These are phyloP conservation scores for Trametes sp. DNA, from an alignment of 1,284 basidiomycete species.

Conservation along the genomic window DNA sequence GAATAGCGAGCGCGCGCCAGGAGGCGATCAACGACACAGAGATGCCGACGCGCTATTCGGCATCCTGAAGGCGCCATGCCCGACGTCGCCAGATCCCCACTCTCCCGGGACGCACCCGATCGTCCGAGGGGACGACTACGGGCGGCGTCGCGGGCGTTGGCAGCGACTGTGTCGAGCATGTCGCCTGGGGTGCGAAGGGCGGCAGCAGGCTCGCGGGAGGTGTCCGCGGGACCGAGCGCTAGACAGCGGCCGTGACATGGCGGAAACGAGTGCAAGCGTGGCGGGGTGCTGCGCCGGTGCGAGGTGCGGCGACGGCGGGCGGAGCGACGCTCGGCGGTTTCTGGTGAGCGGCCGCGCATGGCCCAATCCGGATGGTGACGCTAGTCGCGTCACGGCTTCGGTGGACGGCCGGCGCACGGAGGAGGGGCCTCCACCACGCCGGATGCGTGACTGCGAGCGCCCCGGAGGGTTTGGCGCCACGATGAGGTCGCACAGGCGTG, in stretches of 20 bases:
- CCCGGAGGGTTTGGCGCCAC: not conserved
- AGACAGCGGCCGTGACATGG: not conserved
- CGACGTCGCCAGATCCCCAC: not conserved
- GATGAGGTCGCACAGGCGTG: not conserved
- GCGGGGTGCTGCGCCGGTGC: not conserved
- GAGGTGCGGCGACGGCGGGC: not conserved
- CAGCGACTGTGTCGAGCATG: not conserved
- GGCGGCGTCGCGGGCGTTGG: not conserved
- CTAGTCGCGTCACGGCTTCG: not conserved
- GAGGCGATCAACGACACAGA: constrained; percentile 2
- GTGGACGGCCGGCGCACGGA: not conserved
- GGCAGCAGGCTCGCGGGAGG: not conserved
- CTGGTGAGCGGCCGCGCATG: not conserved
- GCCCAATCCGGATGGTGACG: not conserved
- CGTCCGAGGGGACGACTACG: not conserved
- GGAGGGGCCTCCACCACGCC: not conserved
- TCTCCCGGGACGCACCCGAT: not conserved
- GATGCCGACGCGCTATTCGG: not conserved
- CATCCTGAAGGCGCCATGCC: not conserved
- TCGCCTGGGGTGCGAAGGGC: not conserved
- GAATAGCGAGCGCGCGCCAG: not conserved
- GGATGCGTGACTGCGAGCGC: not conserved
- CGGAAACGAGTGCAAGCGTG: not conserved
- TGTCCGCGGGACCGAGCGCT: constrained; percentile 2
- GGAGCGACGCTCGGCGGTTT: not conserved